phyloP scores from a whole-genome alignment of 2,329 filamentous ascomycete species.

The Aspergillus sp. region DNA sequence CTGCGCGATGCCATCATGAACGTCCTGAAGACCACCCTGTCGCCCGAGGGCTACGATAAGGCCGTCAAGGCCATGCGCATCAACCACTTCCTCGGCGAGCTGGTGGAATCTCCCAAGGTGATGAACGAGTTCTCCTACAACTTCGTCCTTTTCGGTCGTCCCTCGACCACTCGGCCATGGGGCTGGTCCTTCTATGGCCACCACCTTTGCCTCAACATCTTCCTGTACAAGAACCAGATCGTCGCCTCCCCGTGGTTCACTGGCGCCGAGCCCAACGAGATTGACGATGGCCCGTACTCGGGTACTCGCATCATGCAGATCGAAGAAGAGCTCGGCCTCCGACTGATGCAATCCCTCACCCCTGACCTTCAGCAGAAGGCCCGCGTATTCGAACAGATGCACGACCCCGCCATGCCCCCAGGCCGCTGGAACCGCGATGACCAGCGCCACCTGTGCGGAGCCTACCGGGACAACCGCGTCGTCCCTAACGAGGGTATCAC shows the following conservation, averaged over 20 bases:
- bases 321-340: slow-evolving; percentile 66
- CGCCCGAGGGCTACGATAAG: slow-evolving; percentile 70
- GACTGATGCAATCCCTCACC: slow-evolving; percentile 66
- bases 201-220: slow-evolving; percentile 72
- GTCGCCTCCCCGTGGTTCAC: slow-evolving; percentile 75
- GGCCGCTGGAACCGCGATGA: slow-evolving; percentile 77
- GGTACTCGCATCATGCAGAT: slow-evolving; percentile 67
- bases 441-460: slow-evolving; percentile 75
- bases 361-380: slow-evolving; percentile 51
- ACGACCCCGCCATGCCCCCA: slow-evolving; percentile 64
- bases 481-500: slow-evolving; percentile 72
- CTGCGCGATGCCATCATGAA: slow-evolving; percentile 55
- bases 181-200: slow-evolving; percentile 77
- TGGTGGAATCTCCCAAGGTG: slow-evolving; percentile 62
- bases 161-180: slow-evolving; percentile 63
- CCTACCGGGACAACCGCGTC: slow-evolving; percentile 74
- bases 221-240: slow-evolving; percentile 66
- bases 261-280: slow-evolving; percentile 75
- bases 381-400: slow-evolving; percentile 61
- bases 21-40: slow-evolving; percentile 62
- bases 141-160: slow-evolving; percentile 68
- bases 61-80: slow-evolving; percentile 70
- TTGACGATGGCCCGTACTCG: slow-evolving; percentile 63
- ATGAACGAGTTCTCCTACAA: slow-evolving; percentile 79
- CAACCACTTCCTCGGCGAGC: slow-evolving; percentile 72